Base-by-base conservation (phyloP, 257 asterid genomes). In the Penstemon newberryi region DNA sequence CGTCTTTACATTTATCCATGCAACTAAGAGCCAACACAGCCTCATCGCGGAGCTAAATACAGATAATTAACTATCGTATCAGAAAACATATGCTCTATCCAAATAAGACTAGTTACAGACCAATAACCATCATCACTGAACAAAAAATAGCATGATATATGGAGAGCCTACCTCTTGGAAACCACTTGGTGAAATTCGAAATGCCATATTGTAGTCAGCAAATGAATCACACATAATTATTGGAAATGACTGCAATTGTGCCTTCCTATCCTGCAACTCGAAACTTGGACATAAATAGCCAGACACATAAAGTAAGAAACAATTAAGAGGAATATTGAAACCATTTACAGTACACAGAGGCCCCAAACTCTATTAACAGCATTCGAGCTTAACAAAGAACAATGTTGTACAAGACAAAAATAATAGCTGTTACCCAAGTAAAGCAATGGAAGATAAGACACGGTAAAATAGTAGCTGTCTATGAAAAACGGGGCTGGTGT, bases 181-280 rank as follows among this genome's bases (percentile, higher is more conserved):
- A 73, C 95, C 97, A 84, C 85, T 86, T 25, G 77, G 69, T 56
- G 99, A 84, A 89, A 94, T 74, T 65, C 96, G 92, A 62, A 87
- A 91, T 38, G 96, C 95, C 83, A 89, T 63, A 79, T 94, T 94
- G 76, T 83, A 78, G 76, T 79, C 82, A 43, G 81, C 82, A 83
- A 77, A 84, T 71, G 97, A 59, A 83, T 87, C 91, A 77, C 89
- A 87, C 54, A 94, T 81, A 57, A 87, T 79, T 19, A 89, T 69
- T 54, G 99, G 97, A 81, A 91, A 89, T 71, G 85, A 80, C 73
- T 80, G 85, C 70, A 84, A 65, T 45, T 73, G 71, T 47, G 73
- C 42, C 76, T 74, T 73, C 74, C 84, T 83, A n/a, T 87, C 96
- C 99, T 94, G 90, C 75, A 79, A 77, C 46, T 39, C 46, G 69